A percentile compares a stretch with the other conserved stretches of the same genome.
These are phyloP conservation scores for Taphrina wiesneri DNA, from an alignment of 1,139 yeast genomes.

Conservation along the genomic window DNA sequence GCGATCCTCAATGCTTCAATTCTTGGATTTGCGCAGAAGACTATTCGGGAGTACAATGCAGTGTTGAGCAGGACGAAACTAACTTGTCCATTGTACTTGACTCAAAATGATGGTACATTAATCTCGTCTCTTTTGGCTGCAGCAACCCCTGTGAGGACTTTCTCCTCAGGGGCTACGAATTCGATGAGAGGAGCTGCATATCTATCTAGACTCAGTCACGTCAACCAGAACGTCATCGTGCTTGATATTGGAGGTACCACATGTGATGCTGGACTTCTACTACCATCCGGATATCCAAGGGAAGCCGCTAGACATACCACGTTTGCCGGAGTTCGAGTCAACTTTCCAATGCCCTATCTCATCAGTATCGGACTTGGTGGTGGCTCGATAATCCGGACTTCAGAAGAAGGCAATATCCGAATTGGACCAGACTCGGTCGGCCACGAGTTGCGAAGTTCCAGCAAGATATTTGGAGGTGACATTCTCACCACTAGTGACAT, in stretches of 20 bases:
- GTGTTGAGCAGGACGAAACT: conserved; percentile 47
- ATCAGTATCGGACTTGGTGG: conserved; percentile 53
- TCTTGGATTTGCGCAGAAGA: conserved; percentile 48
- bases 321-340: conserved; percentile 52
- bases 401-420: conserved; percentile 41
- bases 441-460: conserved; percentile 45
- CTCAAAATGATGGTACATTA: conserved; percentile 53
- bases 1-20: conserved; percentile 51
- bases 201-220: conserved; percentile 42
- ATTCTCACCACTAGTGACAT: conserved; percentile 49
- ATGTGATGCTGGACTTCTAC: conserved; percentile 51
- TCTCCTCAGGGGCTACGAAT: conserved; percentile 53
- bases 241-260: conserved; percentile 54
- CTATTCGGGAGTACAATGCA: conserved; percentile 47
- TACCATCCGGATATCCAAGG: conserved; percentile 50
- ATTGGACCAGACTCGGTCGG: conserved; percentile 53
- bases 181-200: conserved; percentile 54
- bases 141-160: conserved; percentile 49
- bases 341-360: conserved; percentile 53
- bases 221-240: conserved; percentile 46
- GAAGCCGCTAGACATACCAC: conserved; percentile 48
- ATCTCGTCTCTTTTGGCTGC: conserved; percentile 48
- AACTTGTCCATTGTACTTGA: conserved; percentile 48
- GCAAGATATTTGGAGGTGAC: conserved; percentile 50
- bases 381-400: conserved; percentile 49